Percentiles rank a stretch among this genome's conserved stretches.
These are phyloP conservation scores for Marvania coccoides DNA, from an alignment of 139 green algal species.

Conservation along the genomic window DNA sequence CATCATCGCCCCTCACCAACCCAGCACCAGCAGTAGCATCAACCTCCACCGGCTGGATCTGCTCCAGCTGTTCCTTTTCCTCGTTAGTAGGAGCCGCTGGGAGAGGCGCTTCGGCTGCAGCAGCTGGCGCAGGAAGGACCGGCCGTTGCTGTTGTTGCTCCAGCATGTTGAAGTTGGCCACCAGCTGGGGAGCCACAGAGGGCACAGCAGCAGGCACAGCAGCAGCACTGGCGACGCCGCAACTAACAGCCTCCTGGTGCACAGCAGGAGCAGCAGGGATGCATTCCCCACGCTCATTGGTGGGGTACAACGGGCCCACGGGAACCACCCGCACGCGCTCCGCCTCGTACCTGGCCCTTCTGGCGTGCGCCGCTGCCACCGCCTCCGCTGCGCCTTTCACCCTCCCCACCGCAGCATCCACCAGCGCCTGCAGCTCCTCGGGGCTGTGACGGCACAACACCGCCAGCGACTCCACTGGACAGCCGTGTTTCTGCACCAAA, in stretches of 20 bases:
- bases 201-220: neutral
- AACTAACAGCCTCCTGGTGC: neutral
- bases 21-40: no score
- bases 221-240: no score
- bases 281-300: neutral
- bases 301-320: neutral
- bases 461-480: conserved; percentile 5
- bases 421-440: conserved; percentile 27
- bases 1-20: no score
- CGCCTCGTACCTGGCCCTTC: neutral
- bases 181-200: no score
- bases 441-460: conserved; percentile 55
- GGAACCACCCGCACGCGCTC: neutral
- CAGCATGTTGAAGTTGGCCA: no score
- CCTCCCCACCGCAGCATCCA: conserved; percentile 11
- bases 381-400: conserved; percentile 10
- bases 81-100: no score
- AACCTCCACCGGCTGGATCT: no score
- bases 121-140: no score
- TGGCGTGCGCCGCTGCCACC: conserved; percentile 15
- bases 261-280: neutral
- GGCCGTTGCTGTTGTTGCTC: no score
- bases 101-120: no score
- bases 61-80: no score
- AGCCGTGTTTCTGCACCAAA: neutral